Evolutionary conservation across 1,284 basidiomycete genomes (phyloP), one percentile per base, ranked within the genome.

Genomic region (Puccinia coronata): DNA sequence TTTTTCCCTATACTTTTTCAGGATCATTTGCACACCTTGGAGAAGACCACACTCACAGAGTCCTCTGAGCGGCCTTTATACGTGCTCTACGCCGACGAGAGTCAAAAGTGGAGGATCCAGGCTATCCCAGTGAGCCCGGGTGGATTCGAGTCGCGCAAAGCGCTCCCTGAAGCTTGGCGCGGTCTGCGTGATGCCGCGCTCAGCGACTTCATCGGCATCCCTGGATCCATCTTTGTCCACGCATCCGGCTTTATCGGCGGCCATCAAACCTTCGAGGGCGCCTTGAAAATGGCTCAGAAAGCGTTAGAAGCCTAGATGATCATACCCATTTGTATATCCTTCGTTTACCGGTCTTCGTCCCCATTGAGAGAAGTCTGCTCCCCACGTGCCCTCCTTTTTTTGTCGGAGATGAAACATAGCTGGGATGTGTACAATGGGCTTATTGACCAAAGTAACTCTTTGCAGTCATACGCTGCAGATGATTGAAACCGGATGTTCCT

Each of bases 221-320:
- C 83, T 0, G 94, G 92, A 0, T 90, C 95, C 77, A 91, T 98
- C 80, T 99, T 99, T 86, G 92, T 96, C 39, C 96, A 99, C 87
- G 93, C 95, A 0, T 92, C 92, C 82, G 96, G 96, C 2, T 99
- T 99, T 86, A 98, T 96, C 84, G 97, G 95, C 84, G 95, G 94
- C 90, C 83, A 96, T 86, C 90, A 92, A 86, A 96, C 95, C 3
- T 93, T 91, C 87, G 92, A 94, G 49, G 96, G 96, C 25, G 94
- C 92, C 0, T 86, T 98, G 82, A 87, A 89, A 84, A 91, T 98
- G 87, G 95, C 95, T 0, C 89, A 88, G 84, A 88, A 90, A 83
- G 92, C 93, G 5, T 82, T 90, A 25, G 79, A 76, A 39, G 34
- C 51, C 51, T 69, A n/a, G 18, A 14, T 14, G 3, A 69, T 41